Evolutionary conservation across 306 rosid species (phyloP), one percentile per base, ranked within the genome.

Genomic region (Nissolia schottii): DNA sequence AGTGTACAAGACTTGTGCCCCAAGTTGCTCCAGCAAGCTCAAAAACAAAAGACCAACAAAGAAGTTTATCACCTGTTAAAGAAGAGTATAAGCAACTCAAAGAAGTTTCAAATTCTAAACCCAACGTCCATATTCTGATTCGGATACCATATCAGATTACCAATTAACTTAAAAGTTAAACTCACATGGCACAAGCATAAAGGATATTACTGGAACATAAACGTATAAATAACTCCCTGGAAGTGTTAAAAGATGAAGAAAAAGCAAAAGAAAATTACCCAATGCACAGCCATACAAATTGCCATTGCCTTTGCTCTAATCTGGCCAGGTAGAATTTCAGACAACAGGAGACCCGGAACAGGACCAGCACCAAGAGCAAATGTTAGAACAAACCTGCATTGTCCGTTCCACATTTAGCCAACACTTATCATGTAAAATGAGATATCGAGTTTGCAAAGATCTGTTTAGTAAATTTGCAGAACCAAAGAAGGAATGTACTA

Each of bases 261-360:
- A 34, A 34, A 11, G 6, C 4, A 34, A 25, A 76, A 49, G 58
- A 62, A 10, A 74, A 43, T 87, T 80, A 87, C 97, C 96, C 96
- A 91, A 67, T 91, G 95, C 63, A 80, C 91, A 29, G 92, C 89
- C 92, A 91, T 81, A 84, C 97, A 89, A 72, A 91, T 75, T 61
- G 96, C 96, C 97, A 91, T 89, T 60, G 95, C 97, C 81, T 87
- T 88, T 11, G 90, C 95, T 70, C 95, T 82, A 71, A 91, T 89
- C 68, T 74, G 78, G 54, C 89, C 76, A 0, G 91, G 89, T 54
- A 91, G 80, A 46, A 89, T 84, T 79, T 91, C 97, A 48, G 96
- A 89, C 64, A 91, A 84, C 70, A 91, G 86, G 37, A 91, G 96
- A 82, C 93, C 45, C 35, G 97, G 97, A 67, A 88, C 92, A 11